Base-by-base conservation (phyloP, 305 asterid genomes). In the Plantago coronopus region DNA sequence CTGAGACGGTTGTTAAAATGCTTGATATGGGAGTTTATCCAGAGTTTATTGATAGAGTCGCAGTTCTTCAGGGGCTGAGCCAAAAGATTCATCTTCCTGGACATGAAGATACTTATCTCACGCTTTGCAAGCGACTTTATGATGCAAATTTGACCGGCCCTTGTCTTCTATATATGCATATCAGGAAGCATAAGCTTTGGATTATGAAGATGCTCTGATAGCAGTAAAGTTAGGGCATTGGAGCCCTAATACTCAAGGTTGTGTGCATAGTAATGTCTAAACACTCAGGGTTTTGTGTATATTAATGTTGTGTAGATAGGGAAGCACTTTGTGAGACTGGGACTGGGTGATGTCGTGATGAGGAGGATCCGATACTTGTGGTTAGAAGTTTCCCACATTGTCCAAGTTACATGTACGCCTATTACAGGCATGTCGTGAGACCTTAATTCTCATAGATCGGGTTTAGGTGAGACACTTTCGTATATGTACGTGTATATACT, bases 51-150 rank as follows among this genome's bases (percentile, higher is more conserved):
- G 96, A 91, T 72, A 40, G 98, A 40, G 85, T 77, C 23, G 98
- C 96, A 6, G 94, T 89, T 64, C 66, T 93, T 69, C 94, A 84
- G 78, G 96, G 98, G 47, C 74, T 93, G 31, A 79, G 88, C 50
- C 56, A 81, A 66, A 79, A 77, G 31, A 78, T 91, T 71, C 95
- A 80, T 48, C 78, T 74, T 54, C 65, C 82, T 0, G 98, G 88
- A 25, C 67, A 65, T 42, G 71, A 81, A 2, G 95, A 85, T 42
- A 64, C 77, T 22, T 93, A 93, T 50, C 75, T 93, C 20, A 64
- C 76, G 18, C 85, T 89, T 7, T 89, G 96, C 72, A 87, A 79
- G 65, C 75, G 81, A 50, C 87, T 93, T 12, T 80, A 89, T 0
- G 91, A 93, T 18, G 96, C 86, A 3, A 69, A 79, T 38, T 67